A percentile compares a stretch with the other conserved stretches of the same genome.
These are phyloP conservation scores for Pythium dissimile DNA, from an alignment of 352 stramenopile species.

Conservation along the genomic window DNA sequence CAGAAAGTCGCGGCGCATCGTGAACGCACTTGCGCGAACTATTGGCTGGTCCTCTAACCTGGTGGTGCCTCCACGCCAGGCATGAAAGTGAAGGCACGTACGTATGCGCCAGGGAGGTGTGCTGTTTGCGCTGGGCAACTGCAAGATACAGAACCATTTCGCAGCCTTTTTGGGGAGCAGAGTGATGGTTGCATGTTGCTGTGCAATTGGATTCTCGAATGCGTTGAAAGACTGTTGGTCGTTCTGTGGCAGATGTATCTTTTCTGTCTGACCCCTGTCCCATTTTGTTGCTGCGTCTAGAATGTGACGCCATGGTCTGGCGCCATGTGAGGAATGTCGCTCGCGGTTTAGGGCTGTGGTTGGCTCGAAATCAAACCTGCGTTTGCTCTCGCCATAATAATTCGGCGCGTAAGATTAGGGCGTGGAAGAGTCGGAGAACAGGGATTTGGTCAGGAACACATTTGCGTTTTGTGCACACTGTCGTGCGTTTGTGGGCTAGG, in stretches of 20 bases:
- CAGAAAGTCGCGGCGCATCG: too few relatives aligned
- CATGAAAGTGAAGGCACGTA: background rate
- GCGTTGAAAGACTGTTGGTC: conserved; percentile 5
- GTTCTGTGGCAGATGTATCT: background rate
- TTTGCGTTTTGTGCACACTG: conserved; percentile 1
- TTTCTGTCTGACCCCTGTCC: conserved; percentile 10
- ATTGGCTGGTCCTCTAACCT: too few relatives aligned
- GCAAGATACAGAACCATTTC: background rate
- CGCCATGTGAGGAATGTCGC: conserved; percentile 16
- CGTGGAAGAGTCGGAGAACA: conserved; percentile 21
- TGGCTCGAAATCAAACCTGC: background rate
- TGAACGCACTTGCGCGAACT: too few relatives aligned
- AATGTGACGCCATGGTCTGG: conserved; percentile 22
- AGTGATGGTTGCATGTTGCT: conserved; percentile 5
- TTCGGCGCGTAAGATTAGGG: background rate
- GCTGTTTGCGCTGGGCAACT: background rate
- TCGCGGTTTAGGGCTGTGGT: conserved; percentile 19
- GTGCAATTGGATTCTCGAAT: background rate
- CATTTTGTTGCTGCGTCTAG: conserved; percentile 10
- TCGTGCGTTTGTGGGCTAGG: conserved; percentile 11
- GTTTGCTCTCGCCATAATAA: background rate
- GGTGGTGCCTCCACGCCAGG: too few relatives aligned
- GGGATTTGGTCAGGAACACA: conserved; percentile 8
- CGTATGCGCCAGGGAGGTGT: background rate
- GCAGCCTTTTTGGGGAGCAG: background rate